Base-by-base conservation (phyloP, 1,284 basidiomycete species). In the Sanghuangporus weigelae region DNA sequence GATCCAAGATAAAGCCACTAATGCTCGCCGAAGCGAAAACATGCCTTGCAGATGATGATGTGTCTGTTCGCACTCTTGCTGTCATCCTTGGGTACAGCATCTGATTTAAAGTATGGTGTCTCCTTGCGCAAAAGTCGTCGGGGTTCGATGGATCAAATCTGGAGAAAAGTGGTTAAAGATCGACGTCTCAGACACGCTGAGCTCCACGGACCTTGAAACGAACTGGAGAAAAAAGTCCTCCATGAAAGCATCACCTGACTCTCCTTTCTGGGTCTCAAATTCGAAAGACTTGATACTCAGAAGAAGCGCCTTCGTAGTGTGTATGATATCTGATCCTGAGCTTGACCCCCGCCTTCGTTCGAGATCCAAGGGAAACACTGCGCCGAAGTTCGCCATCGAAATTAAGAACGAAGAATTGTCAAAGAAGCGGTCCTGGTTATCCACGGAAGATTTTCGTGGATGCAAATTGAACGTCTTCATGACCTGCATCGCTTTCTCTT, bases 1-100 rank as follows among this genome's bases (percentile, higher is more conserved):
- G 78, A 67, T 94, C 89, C 40, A 96, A 78, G 60, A 93, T 82
- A 73, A 96, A 96, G 31, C 95, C 95, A 67, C 86, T 92, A 64
- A 96, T 91, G 56, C 83, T 83, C 3, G 91, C 92, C 58, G 81
- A 79, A 55, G 93, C 79, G 72, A 82, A 84, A 36, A 93, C 74
- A 59, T 84, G 82, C 65, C 86, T 84, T 12, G 79, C 78, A 2
- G 79, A 71, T 2, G 74, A 74, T 1, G 79, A 76, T 4, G 79
- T 79, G 7, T 85, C 81, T 1, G 86, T 84, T 55, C 86, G 83
- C 54, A 93, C 77, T 54, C 90, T 84, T 0, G 90, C 92, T 62
- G 84, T 85, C 84, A 93, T 90, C 62, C 89, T 83, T 3, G 94
- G 91, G 71, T 92, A 93, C 23, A 90, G 65, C 67, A 96, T 83